Evolutionary conservation across 2,329 filamentous ascomycete genomes (phyloP), one percentile per base, ranked within the genome.

Genomic region (Fusarium begoniae): DNA sequence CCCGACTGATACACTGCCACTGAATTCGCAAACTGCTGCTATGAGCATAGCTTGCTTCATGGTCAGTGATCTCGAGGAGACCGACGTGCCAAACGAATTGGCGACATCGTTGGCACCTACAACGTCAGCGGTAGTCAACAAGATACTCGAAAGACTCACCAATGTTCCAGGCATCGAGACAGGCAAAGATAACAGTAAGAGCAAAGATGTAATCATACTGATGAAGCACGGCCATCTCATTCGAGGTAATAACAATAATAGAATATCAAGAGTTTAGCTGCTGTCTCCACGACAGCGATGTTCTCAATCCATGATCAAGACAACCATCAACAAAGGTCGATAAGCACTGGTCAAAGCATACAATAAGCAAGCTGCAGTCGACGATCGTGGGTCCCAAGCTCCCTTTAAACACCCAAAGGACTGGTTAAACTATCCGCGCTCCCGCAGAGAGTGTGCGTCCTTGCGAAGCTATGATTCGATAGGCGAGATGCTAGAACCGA

Each of bases 11-110:
- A 92, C 83, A 57, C 89, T 86, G 38, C 90, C 90, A 20, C 85
- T 80, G 73, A 92, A 89, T 79, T 92, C 90, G 81, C 91, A 90
- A 64, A 91, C 80, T 54, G 87, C 85, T 44, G 87, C 89, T 35
- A 90, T 80, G 30, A 86, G 74, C 88, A 90, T 89, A 69, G 88
- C 90, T 80, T 91, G 89, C 67, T 87, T 77, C 80, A 91, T 88
- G 22, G 89, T 87, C 60, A 92, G 81, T 65, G 92, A 93, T 48
- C 91, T 86, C 22, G 92, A 93, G 5, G 90, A 92, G 72, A 94
- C 92, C 73, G 89, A 91, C 45, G 90, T 93, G 26, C 91, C 91
- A 88, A 91, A 94, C 8, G 91, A 89, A 84, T 94, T 94, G 81
- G 92, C 92, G 66, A 94, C 91, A 91, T 94, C 92, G 82, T 90